Evolutionary conservation across 1,139 yeast species (phyloP), one percentile per base, ranked within the genome.

Genomic region (Geotrichum restrictum): DNA sequence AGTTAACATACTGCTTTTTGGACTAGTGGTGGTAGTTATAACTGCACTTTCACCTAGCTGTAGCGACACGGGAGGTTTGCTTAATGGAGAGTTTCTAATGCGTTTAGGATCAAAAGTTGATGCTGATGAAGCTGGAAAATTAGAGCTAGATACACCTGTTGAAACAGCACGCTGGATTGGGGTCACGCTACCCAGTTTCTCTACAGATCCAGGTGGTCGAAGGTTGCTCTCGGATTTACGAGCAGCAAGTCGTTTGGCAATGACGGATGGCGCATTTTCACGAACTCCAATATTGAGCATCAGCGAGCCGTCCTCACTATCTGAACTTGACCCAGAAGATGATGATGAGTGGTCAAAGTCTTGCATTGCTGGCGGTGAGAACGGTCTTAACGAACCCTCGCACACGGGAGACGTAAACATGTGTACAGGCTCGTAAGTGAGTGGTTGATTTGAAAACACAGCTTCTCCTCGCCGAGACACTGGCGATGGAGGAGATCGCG

Each of bases 171-270:
- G 18, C 4, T 10, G 29, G 16, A n/a, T n/a, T 4, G 32, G 4
- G 33, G 14, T 4, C 14, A 19, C 44, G 10, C 24, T 8, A 29
- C 22, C 14, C 14, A 19, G 16, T 7, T n/a, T 8, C 8, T n/a
- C 24, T 31, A 31, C n/a, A 7, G 21, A 18, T 14, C 19, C 24
- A 10, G 34, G 22, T 10, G 36, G 14, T 10, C 45, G 21, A 22
- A 49, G 21, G 34, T 49, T 49, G 31, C 48, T 22, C n/a, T 49
- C 52, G 7, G 52, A 49, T 6, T 18, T 43, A 4, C 52, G 43
- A 18, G 37, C 43, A 29, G 29, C 34, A 11, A 43, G 40, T n/a
- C 52, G 13, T 7, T 33, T 19, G 5, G 40, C 45, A 31, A 24
- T 13, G 2, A 31, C 10, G 1, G 42, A 24, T 3, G 43, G 37